Base-by-base conservation (phyloP, 2,329 filamentous ascomycete genomes). In the Ophiocordyceps robertsii region DNA sequence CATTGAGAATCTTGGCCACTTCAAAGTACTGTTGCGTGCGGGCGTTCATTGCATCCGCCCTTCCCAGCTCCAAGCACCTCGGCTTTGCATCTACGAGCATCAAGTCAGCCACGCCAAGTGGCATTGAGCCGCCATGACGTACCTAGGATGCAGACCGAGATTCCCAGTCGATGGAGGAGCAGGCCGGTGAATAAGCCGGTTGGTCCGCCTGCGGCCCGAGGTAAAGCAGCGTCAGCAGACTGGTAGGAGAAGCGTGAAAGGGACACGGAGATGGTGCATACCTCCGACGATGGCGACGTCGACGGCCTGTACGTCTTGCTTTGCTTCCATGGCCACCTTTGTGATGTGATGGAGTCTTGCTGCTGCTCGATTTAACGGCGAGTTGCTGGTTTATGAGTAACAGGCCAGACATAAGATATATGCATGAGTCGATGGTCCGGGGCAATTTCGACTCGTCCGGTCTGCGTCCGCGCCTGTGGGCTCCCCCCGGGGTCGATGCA, bases 31-130 rank as follows among this genome's bases (percentile, higher is more conserved):
- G 68, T 35, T 71, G 68, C 0, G 66, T 69, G 10, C 68, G 59
- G 6, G 68, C 68, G 35, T 70, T 71, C 42, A 71, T 53, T 0
- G 68, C 68, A 50, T 71, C 68, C 32, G 68, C 68, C 17, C 68
- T 57, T 2, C 68, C 68, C 4, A 69, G 49, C 4, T 63, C 54
- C 4, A 71, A 50, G 0, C 62, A 58, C 0, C 52, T 54, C 1
- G 58, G 47, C 47, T 68, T 67, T 37, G 53, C 60, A 35, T 67
- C 66, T 68, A 2, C 3, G 37, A 2, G 14, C 4, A 16, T n/a
- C n/a, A n/a, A 5, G 3, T 37, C 31, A 30, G 16, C 3, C 24
- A 3, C 24, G 24, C 6, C 24, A 27, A 13, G 10, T 24, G 29
- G 11, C 40, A 38, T 11, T 4, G 3, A 17, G n/a, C n/a, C n/a